A percentile compares a stretch with the other conserved stretches of the same genome.
Evolutionary conservation across 148 eudicot species (phyloP).

Genomic region (Rhododendron vialii): DNA sequence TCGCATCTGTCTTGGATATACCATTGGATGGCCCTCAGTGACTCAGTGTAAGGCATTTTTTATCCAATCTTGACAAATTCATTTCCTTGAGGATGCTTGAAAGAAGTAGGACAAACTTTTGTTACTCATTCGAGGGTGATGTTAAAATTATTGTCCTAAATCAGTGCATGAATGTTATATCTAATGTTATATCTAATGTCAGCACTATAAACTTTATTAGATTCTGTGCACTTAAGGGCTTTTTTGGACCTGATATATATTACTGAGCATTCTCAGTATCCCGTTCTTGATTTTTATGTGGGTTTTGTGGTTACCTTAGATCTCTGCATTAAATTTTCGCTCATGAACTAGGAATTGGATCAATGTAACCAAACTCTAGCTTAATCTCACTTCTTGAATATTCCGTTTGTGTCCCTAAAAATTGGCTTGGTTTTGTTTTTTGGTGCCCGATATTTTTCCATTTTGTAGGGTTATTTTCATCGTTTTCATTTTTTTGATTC

Average conservation of each 20-base stretch:
- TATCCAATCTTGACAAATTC: conserved; percentile 3
- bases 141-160: too few relatives aligned
- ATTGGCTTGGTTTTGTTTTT: too few relatives aligned
- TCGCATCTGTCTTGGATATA: conserved; percentile 66
- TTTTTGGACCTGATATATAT: not conserved
- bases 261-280: not conserved
- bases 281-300: not conserved
- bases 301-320: not conserved
- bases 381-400: too few relatives aligned
- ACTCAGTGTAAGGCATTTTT: conserved; percentile 68
- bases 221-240: not conserved
- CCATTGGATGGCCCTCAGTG: conserved; percentile 78
- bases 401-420: too few relatives aligned
- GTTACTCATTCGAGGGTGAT: too few relatives aligned
- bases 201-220: not conserved
- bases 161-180: not conserved
- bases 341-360: not conserved
- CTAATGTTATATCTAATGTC: not conserved
- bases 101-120: not conserved
- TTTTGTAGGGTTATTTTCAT: too few relatives aligned
- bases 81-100: not conserved
- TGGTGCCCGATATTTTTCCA: too few relatives aligned
- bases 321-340: not conserved
- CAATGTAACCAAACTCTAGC: not conserved
- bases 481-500: too few relatives aligned